Base-by-base conservation (phyloP, 345 rosid genomes). In the Microthlaspi erraticum region DNA sequence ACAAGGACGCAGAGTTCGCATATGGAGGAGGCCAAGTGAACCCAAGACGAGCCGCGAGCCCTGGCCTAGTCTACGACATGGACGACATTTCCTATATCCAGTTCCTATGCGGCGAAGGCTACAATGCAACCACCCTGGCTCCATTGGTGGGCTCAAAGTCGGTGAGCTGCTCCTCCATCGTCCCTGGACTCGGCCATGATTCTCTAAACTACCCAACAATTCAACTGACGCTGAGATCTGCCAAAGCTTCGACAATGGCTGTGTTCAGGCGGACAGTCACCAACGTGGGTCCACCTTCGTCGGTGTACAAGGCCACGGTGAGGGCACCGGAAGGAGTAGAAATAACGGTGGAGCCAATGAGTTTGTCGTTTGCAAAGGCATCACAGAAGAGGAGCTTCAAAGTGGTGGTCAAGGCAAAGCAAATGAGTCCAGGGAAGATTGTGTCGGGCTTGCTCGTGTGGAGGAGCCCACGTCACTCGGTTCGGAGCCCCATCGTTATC, bases 131-230 rank as follows among this genome's bases (percentile, higher is more conserved):
- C 44, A 74, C 87, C 18, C 23, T 93, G 26, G 82, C 86, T 5
- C 76, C 71, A 48, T 62, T 88, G 29, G 78, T 78, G 6, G 92
- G 90, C 3, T 67, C 78, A 52, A 69, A 82, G 52, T 75, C 83
- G 18, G 52, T 85, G 23, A 88, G 83, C 65, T 93, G 98, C 69
- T 84, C 97, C 32, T 80, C 90, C 1, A 68, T 90, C 55, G 70
- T 88, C 31, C 92, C 92, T 0, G 92, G 90, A 46, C 45, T 83
- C 13, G 92, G 97, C 34, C 82, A 81, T 12, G 98, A 88, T 71
- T 84, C 92, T 14, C 78, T 93, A 7, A 93, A 93, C 79, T 93
- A 93, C 75, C 97, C 97, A 37, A 83, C 97, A 0, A 83, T 93
- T 77, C 98, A 93, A 16, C 83, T 93, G 2, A 69, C 71, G 26